phyloP scores from a whole-genome alignment of 768 basidiomycete genomes.

The Chalciporus piperatus region DNA sequence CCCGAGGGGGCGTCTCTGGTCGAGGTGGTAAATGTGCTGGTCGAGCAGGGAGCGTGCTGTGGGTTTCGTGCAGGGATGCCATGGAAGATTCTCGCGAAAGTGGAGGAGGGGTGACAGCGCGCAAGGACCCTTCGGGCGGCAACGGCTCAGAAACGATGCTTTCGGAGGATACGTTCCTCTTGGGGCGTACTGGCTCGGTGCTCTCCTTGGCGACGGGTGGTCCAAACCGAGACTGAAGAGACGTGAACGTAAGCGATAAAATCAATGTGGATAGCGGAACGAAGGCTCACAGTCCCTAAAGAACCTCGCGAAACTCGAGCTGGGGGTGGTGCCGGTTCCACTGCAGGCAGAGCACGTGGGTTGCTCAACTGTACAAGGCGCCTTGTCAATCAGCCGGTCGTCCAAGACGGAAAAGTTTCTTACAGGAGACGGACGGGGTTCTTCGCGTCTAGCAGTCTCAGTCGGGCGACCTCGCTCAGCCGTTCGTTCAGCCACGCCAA shows the following conservation, averaged over 20 bases:
- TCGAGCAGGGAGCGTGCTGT: neutral
- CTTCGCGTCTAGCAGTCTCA: conserved; percentile 14
- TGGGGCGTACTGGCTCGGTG: conserved; percentile 3
- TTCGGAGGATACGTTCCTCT: conserved; percentile 16
- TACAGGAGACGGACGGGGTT: conserved; percentile 19
- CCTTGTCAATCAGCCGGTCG: neutral
- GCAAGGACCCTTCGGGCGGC: conserved; percentile 16
- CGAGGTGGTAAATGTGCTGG: conserved; percentile 23
- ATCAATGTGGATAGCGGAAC: too few species aligned
- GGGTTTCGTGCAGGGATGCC: conserved; percentile 13
- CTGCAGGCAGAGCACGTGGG: conserved; percentile 3
- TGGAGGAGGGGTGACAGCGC: conserved; percentile 25
- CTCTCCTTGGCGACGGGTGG: conserved; percentile 27
- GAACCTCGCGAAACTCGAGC: conserved; percentile 17
- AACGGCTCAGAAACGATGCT: conserved; percentile 10
- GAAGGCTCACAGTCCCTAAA: conserved; percentile 15
- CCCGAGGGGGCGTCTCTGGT: conserved; percentile 18
- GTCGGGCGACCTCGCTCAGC: conserved; percentile 1
- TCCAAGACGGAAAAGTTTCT: neutral
- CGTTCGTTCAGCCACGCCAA: neutral
- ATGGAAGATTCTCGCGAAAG: conserved; percentile 31
- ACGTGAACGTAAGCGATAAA: neutral
- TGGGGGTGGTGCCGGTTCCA: conserved; percentile 6
- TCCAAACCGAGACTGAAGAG: conserved; percentile 30
- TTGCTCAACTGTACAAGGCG: conserved; percentile 8